A percentile compares a stretch with the other conserved stretches of the same genome.
Evolutionary conservation across 2,329 filamentous ascomycete genomes (phyloP).

Genomic region (Hypoxylon sp.): DNA sequence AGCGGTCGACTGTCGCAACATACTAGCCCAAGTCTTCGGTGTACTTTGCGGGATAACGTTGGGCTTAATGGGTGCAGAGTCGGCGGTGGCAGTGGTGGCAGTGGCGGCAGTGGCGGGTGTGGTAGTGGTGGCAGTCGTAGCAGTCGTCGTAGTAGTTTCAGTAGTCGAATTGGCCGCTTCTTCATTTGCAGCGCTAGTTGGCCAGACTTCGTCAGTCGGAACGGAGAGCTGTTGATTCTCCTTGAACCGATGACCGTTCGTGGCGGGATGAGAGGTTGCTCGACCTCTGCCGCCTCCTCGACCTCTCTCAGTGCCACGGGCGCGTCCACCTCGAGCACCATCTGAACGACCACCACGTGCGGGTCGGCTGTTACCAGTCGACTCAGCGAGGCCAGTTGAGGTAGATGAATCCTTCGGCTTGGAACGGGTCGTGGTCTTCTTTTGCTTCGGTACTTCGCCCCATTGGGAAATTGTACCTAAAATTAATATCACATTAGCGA

Average conservation of each 20-base stretch:
- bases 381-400: conserved; percentile 67
- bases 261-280: conserved; percentile 70
- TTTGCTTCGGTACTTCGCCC: conserved; percentile 85
- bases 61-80: conserved; percentile 48
- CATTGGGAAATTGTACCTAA: conserved; percentile 85
- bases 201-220: conserved; percentile 80
- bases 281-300: conserved; percentile 76
- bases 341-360: conserved; percentile 73
- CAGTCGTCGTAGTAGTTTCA: conserved; percentile 56
- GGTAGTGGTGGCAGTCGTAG: conserved; percentile 58
- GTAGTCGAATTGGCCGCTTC: conserved; percentile 57
- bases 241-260: conserved; percentile 74
- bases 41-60: conserved; percentile 57
- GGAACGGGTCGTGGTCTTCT: conserved; percentile 79
- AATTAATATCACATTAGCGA: conserved; percentile 51
- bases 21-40: conserved; percentile 81
- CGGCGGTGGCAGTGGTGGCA: conserved; percentile 58
- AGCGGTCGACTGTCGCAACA: conserved; percentile 74
- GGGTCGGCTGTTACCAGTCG: conserved; percentile 63
- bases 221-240: conserved; percentile 71
- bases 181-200: conserved; percentile 60
- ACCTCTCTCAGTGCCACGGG: conserved; percentile 69
- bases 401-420: conserved; percentile 77
- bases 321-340: conserved; percentile 55
- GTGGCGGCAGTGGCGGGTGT: conserved; percentile 54